A percentile compares a stretch with the other conserved stretches of the same genome.
phyloP scores from a whole-genome alignment of 768 basidiomycete species.

The Lactarius hatsudake region DNA sequence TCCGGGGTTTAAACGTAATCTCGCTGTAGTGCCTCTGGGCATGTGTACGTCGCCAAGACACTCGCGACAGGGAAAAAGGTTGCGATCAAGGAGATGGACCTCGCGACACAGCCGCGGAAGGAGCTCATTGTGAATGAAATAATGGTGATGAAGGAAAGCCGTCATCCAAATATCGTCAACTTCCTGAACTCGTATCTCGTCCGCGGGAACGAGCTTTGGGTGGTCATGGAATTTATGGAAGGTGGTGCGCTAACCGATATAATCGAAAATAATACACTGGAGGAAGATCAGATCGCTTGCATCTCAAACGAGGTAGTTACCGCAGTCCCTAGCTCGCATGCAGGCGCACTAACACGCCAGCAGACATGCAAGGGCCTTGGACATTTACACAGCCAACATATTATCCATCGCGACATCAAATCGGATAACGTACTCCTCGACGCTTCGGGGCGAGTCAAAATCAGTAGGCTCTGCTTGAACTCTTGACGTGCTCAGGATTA shows the following conservation, averaged over 20 bases:
- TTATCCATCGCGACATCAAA: conserved; percentile 97
- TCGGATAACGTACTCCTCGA: conserved; percentile 95
- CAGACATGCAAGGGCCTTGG: conserved; percentile 95
- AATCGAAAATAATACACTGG: conserved; percentile 93
- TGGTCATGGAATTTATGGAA: conserved; percentile 99
- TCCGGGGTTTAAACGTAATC: not conserved
- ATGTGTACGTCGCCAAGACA: conserved; percentile 96
- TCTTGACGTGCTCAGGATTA: not conserved
- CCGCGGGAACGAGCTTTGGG: conserved; percentile 88
- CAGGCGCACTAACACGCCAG: not conserved
- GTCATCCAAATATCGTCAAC: conserved; percentile 97
- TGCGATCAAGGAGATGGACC: conserved; percentile 98
- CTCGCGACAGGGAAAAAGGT: conserved; percentile 82
- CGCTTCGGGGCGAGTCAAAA: conserved; percentile 90
- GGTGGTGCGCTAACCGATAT: conserved; percentile 96
- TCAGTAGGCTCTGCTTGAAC: conserved; percentile 64
- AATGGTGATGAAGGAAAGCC: conserved; percentile 97
- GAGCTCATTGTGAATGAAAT: conserved; percentile 98
- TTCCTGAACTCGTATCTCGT: conserved; percentile 90
- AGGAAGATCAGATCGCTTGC: conserved; percentile 92
- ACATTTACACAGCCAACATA: conserved; percentile 89
- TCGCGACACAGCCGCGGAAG: conserved; percentile 91
- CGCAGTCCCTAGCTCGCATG: not conserved
- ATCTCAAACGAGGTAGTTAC: conserved; percentile 82
- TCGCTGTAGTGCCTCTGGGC: conserved; percentile 80